A percentile compares a stretch with the other conserved stretches of the same genome.
Evolutionary conservation across 1,139 yeast genomes (phyloP).

Genomic region (Yamadazyma diospyri): DNA sequence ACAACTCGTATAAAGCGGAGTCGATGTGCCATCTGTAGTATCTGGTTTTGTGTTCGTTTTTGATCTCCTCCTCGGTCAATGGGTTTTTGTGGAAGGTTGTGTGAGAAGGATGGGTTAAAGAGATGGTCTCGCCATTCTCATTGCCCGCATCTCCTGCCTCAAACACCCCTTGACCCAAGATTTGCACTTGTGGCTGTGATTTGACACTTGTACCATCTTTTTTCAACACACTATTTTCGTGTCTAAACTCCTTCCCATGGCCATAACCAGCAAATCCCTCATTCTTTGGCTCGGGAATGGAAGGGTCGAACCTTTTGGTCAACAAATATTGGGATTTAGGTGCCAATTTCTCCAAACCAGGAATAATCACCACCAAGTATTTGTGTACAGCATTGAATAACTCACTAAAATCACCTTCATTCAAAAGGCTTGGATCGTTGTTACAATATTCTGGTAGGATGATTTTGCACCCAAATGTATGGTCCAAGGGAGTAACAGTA

Average conservation of each 20-base stretch:
- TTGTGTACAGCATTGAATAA: conserved; percentile 63
- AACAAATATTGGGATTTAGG: conserved; percentile 74
- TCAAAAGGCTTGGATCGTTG: conserved; percentile 68
- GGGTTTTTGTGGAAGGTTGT: conserved; percentile 70
- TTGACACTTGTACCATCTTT: conserved; percentile 82
- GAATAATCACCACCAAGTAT: conserved; percentile 69
- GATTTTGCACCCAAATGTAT: conserved; percentile 67
- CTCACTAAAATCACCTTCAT: conserved; percentile 59
- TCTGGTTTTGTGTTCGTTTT: conserved; percentile 60
- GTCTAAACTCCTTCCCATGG: conserved; percentile 82
- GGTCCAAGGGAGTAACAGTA: conserved; percentile 42
- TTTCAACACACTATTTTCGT: conserved; percentile 67
- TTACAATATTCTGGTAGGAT: conserved; percentile 61
- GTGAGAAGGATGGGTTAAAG: conserved; percentile 79
- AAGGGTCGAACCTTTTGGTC: conserved; percentile 74
- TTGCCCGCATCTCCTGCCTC: conserved; percentile 67
- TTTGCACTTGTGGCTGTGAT: conserved; percentile 82
- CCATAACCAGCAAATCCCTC: conserved; percentile 61
- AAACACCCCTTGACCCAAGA: conserved; percentile 78
- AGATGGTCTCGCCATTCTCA: conserved; percentile 53
- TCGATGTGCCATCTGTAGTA: conserved; percentile 94
- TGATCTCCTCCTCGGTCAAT: conserved; percentile 58
- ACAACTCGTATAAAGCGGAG: conserved; percentile 77
- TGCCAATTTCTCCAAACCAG: conserved; percentile 58
- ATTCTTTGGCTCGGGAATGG: conserved; percentile 49